Evolutionary conservation across 192 early-diverging fungal species (phyloP), one percentile per base, ranked within the genome.

Genomic region (Coemansia sp.): DNA sequence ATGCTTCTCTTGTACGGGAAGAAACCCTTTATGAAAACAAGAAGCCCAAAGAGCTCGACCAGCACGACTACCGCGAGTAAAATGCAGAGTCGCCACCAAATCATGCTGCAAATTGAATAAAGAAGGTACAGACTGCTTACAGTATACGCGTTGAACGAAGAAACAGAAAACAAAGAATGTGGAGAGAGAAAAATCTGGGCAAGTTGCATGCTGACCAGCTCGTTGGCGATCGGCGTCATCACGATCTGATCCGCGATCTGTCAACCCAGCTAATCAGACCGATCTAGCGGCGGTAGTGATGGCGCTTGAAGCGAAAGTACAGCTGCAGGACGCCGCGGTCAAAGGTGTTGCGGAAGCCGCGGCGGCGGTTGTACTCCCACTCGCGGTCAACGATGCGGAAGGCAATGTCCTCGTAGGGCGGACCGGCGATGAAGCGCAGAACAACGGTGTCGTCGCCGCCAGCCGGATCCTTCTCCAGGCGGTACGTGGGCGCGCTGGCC

Each of bases 321-420:
- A 94, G 82, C 70, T 89, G 87, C 34, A 94, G 68, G 14, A 92
- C 88, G 9, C 92, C 92, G 20, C 90, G 79, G 65, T 93, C 92
- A 84, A 91, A 93, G 6, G 77, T 81, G 61, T 87, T 88, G 34
- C 82, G 84, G 67, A 92, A 93, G 11, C 91, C 92, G 25, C 85
- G 90, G 66, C 93, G 94, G 62, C 97, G 93, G 6, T 88, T 89
- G 59, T 89, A 88, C 79, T 96, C 95, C 97, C 97, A 99, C 79
- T 98, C 93, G 22, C 91, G 83, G 53, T 94, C 95, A 52, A 97
- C 93, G 42, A 99, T 95, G 34, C 92, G 82, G 82, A 99, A 99
- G 0, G 94, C 97, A 78, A 98, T 88, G 64, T 99, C 97, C 80
- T 98, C 92, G 69, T 98, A 98, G 0, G 97, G 97, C 33, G 97